Evolutionary conservation across 2,329 filamentous ascomycete species (phyloP).

Genomic region (Trichoderma koningiopsis): DNA sequence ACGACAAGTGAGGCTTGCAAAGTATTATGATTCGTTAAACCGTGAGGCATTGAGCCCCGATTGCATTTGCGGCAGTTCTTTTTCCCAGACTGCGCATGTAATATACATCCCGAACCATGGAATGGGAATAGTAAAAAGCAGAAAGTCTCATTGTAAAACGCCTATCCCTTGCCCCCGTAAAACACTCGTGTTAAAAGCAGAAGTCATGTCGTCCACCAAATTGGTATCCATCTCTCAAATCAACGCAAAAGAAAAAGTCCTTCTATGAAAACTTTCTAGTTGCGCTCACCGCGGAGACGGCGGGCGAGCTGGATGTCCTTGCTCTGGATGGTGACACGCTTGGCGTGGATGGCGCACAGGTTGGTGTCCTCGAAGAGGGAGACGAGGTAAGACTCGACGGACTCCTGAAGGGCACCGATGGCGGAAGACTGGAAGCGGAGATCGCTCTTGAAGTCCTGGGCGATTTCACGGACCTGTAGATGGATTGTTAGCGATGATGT

Average conservation of each 20-base stretch:
- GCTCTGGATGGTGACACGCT: conserved; percentile 96
- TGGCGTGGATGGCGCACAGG: conserved; percentile 97
- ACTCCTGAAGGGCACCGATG: conserved; percentile 97
- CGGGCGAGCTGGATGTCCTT: conserved; percentile 98
- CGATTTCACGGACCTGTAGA: conserved; percentile 80
- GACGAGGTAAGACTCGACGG: conserved; percentile 97
- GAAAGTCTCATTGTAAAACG: conserved; percentile 46
- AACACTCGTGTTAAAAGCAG: conserved; percentile 38
- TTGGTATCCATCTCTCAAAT: conserved; percentile 32
- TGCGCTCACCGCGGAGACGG: conserved; percentile 90
- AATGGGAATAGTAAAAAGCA: conserved; percentile 35
- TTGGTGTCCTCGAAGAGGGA: conserved; percentile 99
- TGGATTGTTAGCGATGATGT: neutral
- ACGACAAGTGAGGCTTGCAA: neutral
- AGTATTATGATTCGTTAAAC: conserved; percentile 14
- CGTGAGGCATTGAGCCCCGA: conserved; percentile 14
- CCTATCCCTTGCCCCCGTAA: conserved; percentile 47
- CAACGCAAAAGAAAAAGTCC: neutral
- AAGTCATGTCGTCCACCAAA: conserved; percentile 44
- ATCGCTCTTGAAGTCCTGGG: conserved; percentile 92
- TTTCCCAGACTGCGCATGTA: conserved; percentile 34
- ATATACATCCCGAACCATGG: conserved; percentile 44
- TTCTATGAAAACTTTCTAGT: conserved; percentile 55
- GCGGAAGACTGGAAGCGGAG: conserved; percentile 98
- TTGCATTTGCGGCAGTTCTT: conserved; percentile 31